phyloP scores from a whole-genome alignment of 116 monocot genomes.

The Thalassia testudinum region DNA sequence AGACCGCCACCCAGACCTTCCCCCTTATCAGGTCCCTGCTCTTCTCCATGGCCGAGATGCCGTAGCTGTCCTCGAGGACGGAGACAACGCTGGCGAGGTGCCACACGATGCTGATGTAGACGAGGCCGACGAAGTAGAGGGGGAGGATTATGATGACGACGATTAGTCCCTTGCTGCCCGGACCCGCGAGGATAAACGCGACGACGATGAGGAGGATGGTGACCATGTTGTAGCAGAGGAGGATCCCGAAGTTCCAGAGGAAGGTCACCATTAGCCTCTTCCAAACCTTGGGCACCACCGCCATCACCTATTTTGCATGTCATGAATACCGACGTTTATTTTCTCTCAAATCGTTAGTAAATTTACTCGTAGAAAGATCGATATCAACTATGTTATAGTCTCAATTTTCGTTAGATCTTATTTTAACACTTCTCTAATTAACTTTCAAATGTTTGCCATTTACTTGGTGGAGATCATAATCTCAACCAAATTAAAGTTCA shows the following conservation, averaged over 20 bases:
- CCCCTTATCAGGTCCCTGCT: slow-evolving; percentile 46
- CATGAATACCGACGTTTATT: not conserved
- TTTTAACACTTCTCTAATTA: no score
- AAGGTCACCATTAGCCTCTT: slow-evolving; percentile 55
- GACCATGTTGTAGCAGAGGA: slow-evolving; percentile 42
- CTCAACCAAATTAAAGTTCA: no score
- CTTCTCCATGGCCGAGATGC: slow-evolving; percentile 63
- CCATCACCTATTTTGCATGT: slow-evolving; percentile 39
- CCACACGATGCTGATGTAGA: slow-evolving; percentile 84
- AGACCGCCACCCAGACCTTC: slow-evolving; percentile 28
- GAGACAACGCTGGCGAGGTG: slow-evolving; percentile 86
- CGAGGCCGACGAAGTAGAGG: slow-evolving; percentile 39
- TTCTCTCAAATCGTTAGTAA: no score
- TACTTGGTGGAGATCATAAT: no score
- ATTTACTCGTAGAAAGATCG: no score
- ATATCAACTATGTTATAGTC: not conserved
- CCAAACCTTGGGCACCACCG: slow-evolving; percentile 71
- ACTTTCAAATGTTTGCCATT: no score
- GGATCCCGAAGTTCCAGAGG: slow-evolving; percentile 44
- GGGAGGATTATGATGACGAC: slow-evolving; percentile 10
- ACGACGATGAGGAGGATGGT: slow-evolving; percentile 10
- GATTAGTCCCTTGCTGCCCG: slow-evolving; percentile 7
- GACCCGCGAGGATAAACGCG: slow-evolving; percentile 8
- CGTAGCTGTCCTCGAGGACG: slow-evolving; percentile 67
- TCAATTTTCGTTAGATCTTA: no score